These are phyloP conservation scores for Arachnomyces sp. DNA, from an alignment of 2,329 filamentous ascomycete genomes.

Conservation along the genomic window DNA sequence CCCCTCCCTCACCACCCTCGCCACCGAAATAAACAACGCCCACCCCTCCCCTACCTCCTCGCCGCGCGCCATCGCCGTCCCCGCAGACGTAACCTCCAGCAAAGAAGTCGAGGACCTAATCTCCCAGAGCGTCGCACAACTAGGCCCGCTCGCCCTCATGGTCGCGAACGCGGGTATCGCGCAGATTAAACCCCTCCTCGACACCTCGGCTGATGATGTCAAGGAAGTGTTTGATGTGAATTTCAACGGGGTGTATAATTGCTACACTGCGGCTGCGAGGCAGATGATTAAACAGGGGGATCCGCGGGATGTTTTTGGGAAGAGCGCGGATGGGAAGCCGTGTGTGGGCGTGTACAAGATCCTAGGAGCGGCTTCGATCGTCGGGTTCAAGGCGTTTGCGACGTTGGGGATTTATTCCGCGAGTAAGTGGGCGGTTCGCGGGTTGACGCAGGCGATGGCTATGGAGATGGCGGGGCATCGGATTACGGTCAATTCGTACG, in stretches of 20 bases:
- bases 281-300: slow-evolving; percentile 56
- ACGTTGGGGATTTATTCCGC: slow-evolving; percentile 56
- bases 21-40: slow-evolving; percentile 15
- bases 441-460: slow-evolving; percentile 57
- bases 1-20: slow-evolving; percentile 43
- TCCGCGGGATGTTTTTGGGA: slow-evolving; percentile 14
- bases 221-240: slow-evolving; percentile 56
- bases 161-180: slow-evolving; percentile 57
- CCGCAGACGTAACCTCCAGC: slow-evolving; percentile 54
- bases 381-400: slow-evolving; percentile 52
- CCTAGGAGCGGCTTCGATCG: slow-evolving; percentile 48
- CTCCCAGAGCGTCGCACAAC: slow-evolving; percentile 41
- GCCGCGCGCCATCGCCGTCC: slow-evolving; percentile 40
- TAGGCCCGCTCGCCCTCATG: slow-evolving; percentile 46
- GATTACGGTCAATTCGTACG: slow-evolving; percentile 60
- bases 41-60: not conserved
- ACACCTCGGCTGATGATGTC: slow-evolving; percentile 50
- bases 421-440: slow-evolving; percentile 59
- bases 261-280: slow-evolving; percentile 53
- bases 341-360: slow-evolving; percentile 36
- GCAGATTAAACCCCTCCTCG: slow-evolving; percentile 48
- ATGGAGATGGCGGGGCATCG: slow-evolving; percentile 56
- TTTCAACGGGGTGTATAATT: slow-evolving; percentile 57
- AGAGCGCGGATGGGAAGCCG: slow-evolving; percentile 2
- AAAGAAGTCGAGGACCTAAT: slow-evolving; percentile 48